Evolutionary conservation across 768 basidiomycete species (phyloP), one percentile per base, ranked within the genome.

Genomic region (Trametes sanguinea): DNA sequence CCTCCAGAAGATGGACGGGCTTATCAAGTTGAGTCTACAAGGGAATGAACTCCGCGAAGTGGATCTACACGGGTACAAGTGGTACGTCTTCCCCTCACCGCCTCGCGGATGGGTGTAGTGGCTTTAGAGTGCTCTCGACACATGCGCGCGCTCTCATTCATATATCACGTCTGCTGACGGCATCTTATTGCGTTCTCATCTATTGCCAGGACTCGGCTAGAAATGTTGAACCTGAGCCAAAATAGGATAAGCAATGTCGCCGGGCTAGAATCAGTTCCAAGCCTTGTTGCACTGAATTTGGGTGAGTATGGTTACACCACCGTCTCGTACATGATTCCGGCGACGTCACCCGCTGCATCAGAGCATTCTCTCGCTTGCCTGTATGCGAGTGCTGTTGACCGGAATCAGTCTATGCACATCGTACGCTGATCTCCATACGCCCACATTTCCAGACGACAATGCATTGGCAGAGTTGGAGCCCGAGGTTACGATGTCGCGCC

Each of bases 11-110:
- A 83, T 98, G 79, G 89, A 91, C 67, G 83, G 86, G 17, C 85
- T 99, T 30, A 83, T 89, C 69, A 92, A 93, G 76, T 79, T 98
- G 59, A 93, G 90, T 68, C 75, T 94, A 62, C 85, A 88, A 72
- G 85, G 85, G 35, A 98, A 98, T 76, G 70, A 75, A 56, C 81
- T 98, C 58, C 72, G 76, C 64, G 78, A 74, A 51, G 69, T 91
- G 22, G 88, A 94, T 75, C 75, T 94, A 32, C 70, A 69, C 22
- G 66, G 77, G 59, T 86, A 81, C 70, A 81, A 82, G 67, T 97
- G 95, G 94, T 91, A 67, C 55, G 84, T 79, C 60, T 54, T 48
- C n/a, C n/a, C 50, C 4, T 43, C 44, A 47, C 46, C 29, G n/a
- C 22, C 42, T 46, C 17, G 45, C 35, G 11, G 35, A 29, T 43